Conservation (phyloP, 2,329 filamentous ascomycete genomes). For the Claviceps capensis region DNA sequence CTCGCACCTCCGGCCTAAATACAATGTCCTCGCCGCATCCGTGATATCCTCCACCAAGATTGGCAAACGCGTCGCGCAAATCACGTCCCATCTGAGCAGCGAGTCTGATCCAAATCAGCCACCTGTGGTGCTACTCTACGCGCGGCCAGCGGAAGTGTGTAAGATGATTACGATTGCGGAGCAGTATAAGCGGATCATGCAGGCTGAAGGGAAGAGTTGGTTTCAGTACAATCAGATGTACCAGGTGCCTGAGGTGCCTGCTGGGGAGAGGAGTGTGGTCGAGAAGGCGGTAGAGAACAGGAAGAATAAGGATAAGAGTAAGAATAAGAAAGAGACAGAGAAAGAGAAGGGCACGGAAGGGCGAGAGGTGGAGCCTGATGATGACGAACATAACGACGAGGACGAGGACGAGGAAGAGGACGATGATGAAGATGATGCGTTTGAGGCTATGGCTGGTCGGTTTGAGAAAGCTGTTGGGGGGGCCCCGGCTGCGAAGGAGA, state of each 20-base stretch:
- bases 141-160: slow-evolving; percentile 35
- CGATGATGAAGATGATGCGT: slow-evolving; percentile 31
- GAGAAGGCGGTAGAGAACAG: slow-evolving; percentile 29
- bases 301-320: slow-evolving; percentile 3
- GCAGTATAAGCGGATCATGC: slow-evolving; percentile 45
- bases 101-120: slow-evolving; percentile 7
- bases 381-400: no score
- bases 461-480: slow-evolving; percentile 40
- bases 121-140: slow-evolving; percentile 34
- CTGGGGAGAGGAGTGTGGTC: slow-evolving; percentile 19
- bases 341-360: no score
- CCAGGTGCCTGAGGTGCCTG: slow-evolving; percentile 33
- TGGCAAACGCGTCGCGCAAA: slow-evolving; percentile 34
- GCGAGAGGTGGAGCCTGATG: no score
- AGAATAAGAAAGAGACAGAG: no score
- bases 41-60: slow-evolving; percentile 49
- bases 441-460: slow-evolving; percentile 43
- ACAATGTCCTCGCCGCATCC: slow-evolving; percentile 37
- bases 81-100: slow-evolving; percentile 28
- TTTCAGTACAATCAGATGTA: slow-evolving; percentile 46
- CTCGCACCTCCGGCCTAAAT: slow-evolving; percentile 28
- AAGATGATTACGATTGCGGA: slow-evolving; percentile 59
- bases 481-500: slow-evolving; percentile 26
- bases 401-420: slow-evolving; percentile 15
- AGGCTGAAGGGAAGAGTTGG: slow-evolving; percentile 31